phyloP scores from a whole-genome alignment of 176 grass and related monocot genomes.

The Elymus sibiricus region DNA sequence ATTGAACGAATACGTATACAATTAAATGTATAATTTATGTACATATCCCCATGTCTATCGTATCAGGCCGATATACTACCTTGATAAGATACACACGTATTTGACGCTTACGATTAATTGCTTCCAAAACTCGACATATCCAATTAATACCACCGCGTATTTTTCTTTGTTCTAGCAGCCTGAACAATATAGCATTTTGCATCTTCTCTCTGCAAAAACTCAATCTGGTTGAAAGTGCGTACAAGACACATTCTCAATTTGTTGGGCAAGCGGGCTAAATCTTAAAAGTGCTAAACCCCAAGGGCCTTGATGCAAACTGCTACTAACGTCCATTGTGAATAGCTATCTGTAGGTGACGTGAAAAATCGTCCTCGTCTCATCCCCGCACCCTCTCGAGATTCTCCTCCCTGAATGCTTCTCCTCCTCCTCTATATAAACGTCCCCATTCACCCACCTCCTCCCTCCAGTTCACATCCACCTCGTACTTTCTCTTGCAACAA shows the following conservation, averaged over 20 bases:
- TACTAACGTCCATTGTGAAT: neutral
- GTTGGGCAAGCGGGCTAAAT: too few species aligned
- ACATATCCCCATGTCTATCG: neutral
- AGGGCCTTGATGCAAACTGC: neutral
- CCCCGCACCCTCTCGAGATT: constrained; percentile 10
- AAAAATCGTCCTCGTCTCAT: constrained; percentile 23
- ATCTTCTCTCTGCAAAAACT: neutral
- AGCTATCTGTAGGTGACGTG: constrained; percentile 12
- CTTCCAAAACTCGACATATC: neutral
- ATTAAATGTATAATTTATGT: neutral
- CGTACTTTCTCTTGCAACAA: neutral
- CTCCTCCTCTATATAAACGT: constrained; percentile 24
- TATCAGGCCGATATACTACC: neutral
- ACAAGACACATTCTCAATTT: neutral
- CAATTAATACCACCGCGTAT: neutral
- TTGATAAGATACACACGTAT: neutral
- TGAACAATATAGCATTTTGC: too few species aligned
- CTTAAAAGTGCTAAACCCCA: neutral
- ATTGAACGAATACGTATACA: neutral
- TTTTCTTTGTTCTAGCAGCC: neutral
- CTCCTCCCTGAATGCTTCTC: neutral
- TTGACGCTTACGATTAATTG: neutral
- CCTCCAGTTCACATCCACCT: constrained; percentile 4
- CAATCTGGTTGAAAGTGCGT: neutral
- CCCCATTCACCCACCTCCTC: neutral